Percentiles rank a stretch among this genome's conserved stretches.
These are phyloP conservation scores for Annulohypoxylon bovei DNA, from an alignment of 495 filamentous ascomycete genomes.

Conservation along the genomic window DNA sequence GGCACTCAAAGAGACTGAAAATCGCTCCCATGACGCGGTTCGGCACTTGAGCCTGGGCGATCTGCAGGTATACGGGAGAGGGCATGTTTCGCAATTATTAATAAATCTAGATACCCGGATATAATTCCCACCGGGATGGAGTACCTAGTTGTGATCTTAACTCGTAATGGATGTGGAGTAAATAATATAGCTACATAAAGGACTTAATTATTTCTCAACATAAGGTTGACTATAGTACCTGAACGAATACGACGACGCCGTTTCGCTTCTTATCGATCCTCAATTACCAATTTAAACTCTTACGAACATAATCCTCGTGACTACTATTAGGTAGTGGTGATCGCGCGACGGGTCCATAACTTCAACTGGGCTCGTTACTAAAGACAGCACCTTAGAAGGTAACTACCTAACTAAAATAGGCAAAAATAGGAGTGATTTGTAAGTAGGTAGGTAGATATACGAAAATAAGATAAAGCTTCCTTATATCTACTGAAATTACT, in stretches of 20 bases:
- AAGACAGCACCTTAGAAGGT: background rate
- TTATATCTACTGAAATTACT: too few species aligned
- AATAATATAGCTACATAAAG: background rate
- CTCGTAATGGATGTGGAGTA: background rate
- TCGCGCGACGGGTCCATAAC: background rate
- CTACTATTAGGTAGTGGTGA: background rate
- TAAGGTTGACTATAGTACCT: too few species aligned
- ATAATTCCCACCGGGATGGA: constrained; percentile 10
- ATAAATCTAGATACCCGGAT: background rate
- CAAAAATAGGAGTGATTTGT: too few species aligned
- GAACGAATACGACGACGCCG: background rate
- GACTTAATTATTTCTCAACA: too few species aligned
- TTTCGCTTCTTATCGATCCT: background rate
- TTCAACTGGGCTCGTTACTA: background rate
- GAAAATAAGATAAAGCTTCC: too few species aligned
- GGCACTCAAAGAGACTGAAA: constrained; percentile 1
- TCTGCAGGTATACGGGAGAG: constrained; percentile 2
- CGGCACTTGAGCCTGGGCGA: constrained; percentile 7
- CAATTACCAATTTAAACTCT: background rate
- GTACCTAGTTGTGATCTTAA: background rate
- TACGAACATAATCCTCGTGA: background rate
- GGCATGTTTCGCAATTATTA: constrained; percentile 20
- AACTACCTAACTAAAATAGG: too few species aligned
- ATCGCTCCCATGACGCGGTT: constrained; percentile 3
- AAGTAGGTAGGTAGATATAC: too few species aligned